Evolutionary conservation across 192 early-diverging fungal genomes (phyloP).

Genomic region (Coemansia sp.): DNA sequence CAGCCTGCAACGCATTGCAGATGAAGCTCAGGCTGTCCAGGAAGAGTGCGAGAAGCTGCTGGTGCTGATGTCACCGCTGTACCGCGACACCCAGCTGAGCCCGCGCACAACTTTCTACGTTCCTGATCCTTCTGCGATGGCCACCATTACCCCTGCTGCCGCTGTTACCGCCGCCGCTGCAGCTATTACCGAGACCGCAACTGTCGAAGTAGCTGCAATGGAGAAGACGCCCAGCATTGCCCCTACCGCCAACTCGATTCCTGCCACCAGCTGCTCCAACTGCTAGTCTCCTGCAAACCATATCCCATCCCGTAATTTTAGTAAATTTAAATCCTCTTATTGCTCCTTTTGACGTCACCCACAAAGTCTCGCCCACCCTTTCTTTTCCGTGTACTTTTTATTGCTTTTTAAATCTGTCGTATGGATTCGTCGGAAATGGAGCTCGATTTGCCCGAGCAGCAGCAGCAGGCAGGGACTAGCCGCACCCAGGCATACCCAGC

Average conservation of each 20-base stretch:
- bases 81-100: constrained; percentile 35
- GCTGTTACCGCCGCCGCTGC: neutral
- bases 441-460: constrained; percentile 30
- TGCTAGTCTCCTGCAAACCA: constrained; percentile 7
- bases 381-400: constrained; percentile 3
- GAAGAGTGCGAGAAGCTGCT: constrained; percentile 52
- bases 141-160: neutral
- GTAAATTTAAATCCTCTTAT: neutral
- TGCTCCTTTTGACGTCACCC: neutral
- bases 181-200: neutral
- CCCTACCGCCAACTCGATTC: constrained; percentile 8
- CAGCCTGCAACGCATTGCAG: constrained; percentile 53
- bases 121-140: constrained; percentile 1
- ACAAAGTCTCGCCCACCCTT: neutral
- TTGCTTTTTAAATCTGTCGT: neutral
- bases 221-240: constrained; percentile 22
- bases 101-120: constrained; percentile 22
- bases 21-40: constrained; percentile 35
- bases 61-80: constrained; percentile 49
- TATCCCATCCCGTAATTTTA: constrained; percentile 1
- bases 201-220: constrained; percentile 4
- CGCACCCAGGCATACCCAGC: neutral
- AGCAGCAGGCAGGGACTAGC: neutral
- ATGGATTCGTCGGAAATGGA: constrained; percentile 35
- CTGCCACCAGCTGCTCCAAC: constrained; percentile 33